Percentiles rank a stretch among this genome's conserved stretches.
Conservation (phyloP, 306 rosid species). For the Lablab purpureus region DNA sequence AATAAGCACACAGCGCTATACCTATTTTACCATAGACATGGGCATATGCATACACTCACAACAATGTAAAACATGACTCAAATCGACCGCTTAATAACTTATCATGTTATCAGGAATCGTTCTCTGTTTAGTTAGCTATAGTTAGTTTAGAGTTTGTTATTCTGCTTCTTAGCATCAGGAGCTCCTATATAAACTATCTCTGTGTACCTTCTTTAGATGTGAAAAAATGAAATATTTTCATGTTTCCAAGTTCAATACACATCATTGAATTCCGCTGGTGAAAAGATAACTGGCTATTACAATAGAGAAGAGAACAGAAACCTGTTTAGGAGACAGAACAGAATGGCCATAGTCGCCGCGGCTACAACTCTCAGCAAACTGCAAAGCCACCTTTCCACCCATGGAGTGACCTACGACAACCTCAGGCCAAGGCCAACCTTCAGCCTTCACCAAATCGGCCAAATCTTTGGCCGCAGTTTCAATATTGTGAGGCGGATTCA, state of each 20-base stretch:
- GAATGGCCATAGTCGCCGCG: slow-evolving; percentile 73
- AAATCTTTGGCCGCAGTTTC: slow-evolving; percentile 79
- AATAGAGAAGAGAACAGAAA: slow-evolving; percentile 33
- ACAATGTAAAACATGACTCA: background rate
- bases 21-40: background rate
- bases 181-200: no score
- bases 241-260: no score
- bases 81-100: background rate
- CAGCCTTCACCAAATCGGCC: slow-evolving; percentile 70
- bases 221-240: no score
- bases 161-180: no score
- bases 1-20: no score
- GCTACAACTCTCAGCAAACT: slow-evolving; percentile 69
- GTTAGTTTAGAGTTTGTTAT: no score
- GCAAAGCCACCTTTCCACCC: slow-evolving; percentile 94
- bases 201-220: no score
- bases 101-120: no score
- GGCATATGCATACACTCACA: background rate
- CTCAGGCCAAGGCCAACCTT: slow-evolving; percentile 93
- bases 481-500: slow-evolving; percentile 75
- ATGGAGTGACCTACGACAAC: slow-evolving; percentile 89
- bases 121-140: no score
- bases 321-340: slow-evolving; percentile 79
- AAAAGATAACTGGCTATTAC: background rate
- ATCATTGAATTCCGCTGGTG: background rate